These are phyloP conservation scores for Sporothrix pseudoabietina DNA, from an alignment of 2,329 filamentous ascomycete genomes.

Conservation along the genomic window DNA sequence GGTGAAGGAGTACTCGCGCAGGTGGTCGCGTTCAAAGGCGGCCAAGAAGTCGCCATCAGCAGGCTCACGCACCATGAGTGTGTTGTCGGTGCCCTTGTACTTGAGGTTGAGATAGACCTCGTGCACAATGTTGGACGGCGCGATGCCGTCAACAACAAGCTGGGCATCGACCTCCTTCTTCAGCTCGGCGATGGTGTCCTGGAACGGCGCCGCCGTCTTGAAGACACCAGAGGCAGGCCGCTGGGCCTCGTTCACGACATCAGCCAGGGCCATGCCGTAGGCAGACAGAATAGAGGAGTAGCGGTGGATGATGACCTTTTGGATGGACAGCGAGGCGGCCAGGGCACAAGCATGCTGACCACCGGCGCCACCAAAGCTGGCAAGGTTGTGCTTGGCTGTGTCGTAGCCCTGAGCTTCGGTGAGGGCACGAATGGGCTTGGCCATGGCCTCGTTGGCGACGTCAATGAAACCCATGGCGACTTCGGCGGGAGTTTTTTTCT, in stretches of 20 bases:
- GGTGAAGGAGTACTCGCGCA: slow-evolving; percentile 91
- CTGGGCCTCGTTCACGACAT: slow-evolving; percentile 87
- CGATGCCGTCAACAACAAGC: slow-evolving; percentile 76
- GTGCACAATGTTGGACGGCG: slow-evolving; percentile 69
- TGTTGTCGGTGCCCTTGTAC: slow-evolving; percentile 86
- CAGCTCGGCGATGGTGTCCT: slow-evolving; percentile 57
- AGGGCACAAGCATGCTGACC: slow-evolving; percentile 90
- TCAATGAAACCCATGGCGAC: slow-evolving; percentile 66
- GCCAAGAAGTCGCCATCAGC: slow-evolving; percentile 71
- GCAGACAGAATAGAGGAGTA: slow-evolving; percentile 89
- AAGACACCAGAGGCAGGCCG: slow-evolving; percentile 69
- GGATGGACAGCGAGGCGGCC: slow-evolving; percentile 78
- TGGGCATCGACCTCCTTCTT: slow-evolving; percentile 70
- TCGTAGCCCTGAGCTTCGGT: slow-evolving; percentile 94
- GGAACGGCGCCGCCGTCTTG: slow-evolving; percentile 41
- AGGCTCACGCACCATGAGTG: slow-evolving; percentile 72
- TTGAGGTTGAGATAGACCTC: slow-evolving; percentile 96
- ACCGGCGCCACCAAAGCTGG: slow-evolving; percentile 88
- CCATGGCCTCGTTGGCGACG: slow-evolving; percentile 72
- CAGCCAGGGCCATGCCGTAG: slow-evolving; percentile 88
- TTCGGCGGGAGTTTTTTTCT: slow-evolving; percentile 56
- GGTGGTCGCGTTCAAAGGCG: slow-evolving; percentile 82
- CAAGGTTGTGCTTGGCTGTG: slow-evolving; percentile 83
- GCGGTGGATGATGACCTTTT: slow-evolving; percentile 79
- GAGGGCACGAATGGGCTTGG: slow-evolving; percentile 78